These are phyloP conservation scores for Cutaneotrichosporon cyanovorans DNA, from an alignment of 1,284 basidiomycete genomes.

Conservation along the genomic window DNA sequence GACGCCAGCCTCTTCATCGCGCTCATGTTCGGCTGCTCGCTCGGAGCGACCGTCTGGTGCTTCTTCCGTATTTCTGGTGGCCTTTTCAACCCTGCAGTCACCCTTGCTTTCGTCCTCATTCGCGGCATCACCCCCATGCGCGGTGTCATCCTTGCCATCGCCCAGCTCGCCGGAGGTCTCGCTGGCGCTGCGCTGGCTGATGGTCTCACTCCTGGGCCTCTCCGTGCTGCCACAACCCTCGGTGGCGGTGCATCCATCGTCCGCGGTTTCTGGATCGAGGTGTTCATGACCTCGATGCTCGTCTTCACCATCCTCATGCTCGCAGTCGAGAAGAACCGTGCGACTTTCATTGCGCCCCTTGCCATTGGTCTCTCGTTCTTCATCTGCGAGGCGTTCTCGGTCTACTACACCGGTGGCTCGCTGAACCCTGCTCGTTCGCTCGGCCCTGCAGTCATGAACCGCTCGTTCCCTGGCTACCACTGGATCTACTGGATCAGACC, in stretches of 20 bases:
- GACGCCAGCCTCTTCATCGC: conserved; percentile 46
- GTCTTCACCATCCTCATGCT: conserved; percentile 46
- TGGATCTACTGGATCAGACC: conserved; percentile 47
- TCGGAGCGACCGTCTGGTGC: conserved; percentile 46
- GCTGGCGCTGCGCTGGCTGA: conserved; percentile 46
- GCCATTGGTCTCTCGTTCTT: conserved; percentile 50
- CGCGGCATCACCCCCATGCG: conserved; percentile 45
- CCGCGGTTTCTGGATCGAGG: conserved; percentile 44
- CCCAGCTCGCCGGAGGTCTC: conserved; percentile 48
- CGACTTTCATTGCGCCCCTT: conserved; percentile 51
- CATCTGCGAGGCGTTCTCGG: conserved; percentile 47
- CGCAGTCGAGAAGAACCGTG: conserved; percentile 50
- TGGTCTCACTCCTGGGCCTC: conserved; percentile 43
- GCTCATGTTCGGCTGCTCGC: conserved; percentile 48
- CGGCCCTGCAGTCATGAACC: conserved; percentile 42
- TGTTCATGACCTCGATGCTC: conserved; percentile 47
- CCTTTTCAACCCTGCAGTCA: conserved; percentile 48
- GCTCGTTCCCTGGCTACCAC: conserved; percentile 34
- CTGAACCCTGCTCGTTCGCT: conserved; percentile 45
- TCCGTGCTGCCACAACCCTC: conserved; percentile 42
- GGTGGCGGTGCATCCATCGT: conserved; percentile 33
- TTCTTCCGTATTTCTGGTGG: conserved; percentile 48
- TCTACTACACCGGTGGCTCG: conserved; percentile 46
- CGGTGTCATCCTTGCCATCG: conserved; percentile 41
- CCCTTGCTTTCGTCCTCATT: conserved; percentile 47